Base-by-base conservation (phyloP, 768 basidiomycete genomes). In the Cantharellus cinnabarinus region DNA sequence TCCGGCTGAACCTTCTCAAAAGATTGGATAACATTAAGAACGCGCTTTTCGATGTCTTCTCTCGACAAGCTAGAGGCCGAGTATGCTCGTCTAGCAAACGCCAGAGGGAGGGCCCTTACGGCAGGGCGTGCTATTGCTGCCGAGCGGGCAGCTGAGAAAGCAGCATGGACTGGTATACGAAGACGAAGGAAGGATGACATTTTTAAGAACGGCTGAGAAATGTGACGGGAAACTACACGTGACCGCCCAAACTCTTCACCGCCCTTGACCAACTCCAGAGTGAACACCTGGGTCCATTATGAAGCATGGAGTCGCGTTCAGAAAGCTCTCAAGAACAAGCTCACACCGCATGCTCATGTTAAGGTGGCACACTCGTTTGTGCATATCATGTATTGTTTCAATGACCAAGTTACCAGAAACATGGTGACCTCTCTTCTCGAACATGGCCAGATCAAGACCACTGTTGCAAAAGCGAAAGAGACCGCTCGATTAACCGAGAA, bases 391-490 rank as follows among this genome's bases (percentile, higher is more conserved):
- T 7, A 5, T 38, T 2, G 15, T 35, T 5, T 29, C 35, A 40
- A 60, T 56, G 20, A 39, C 41, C 37, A 56, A 7, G 38, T 56
- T 40, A 42, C 3, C 66, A 94, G 91, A 62, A 97, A 97, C 70
- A 73, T 99, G 57, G 93, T 99, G 62, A 87, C 90, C 35, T 91
- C 90, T 3, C 77, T 98, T 41, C 78, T 99, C 59, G 81, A 97
- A 67, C 90, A 98, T 71, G 89, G 95, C 67, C 86, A 89, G 67
- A 89, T 99, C 68, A 84, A 86, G 69, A 98, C 95, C 3, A 99
- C 95, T 0, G 72, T 97, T 14, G 84, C 94, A 40, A 98, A 97
- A 70, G 95, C 95, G 2, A 83, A 85, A 68, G 91, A 95, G 65
- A 74, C 91, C 3, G 89, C 89, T 10, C 77, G 89, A 64, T 73